Evolutionary conservation across 2,329 filamentous ascomycete genomes (phyloP).

Genomic region (Nigrospora sphaerica): DNA sequence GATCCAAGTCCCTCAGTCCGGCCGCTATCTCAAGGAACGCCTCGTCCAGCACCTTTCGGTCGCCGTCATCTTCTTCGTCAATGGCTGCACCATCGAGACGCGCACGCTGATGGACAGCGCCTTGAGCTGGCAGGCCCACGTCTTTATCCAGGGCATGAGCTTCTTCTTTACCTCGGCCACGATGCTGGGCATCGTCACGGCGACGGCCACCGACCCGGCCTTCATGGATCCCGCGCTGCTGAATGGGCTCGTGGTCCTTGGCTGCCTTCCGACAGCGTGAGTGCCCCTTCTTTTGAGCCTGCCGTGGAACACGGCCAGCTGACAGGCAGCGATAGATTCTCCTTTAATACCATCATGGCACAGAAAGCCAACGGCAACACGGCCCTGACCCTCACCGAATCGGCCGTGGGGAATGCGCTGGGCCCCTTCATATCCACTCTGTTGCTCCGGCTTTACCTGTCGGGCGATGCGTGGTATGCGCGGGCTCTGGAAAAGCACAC

Average conservation of each 20-base stretch:
- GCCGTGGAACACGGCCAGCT: no score
- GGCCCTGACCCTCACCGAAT: not conserved
- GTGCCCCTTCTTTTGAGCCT: not conserved
- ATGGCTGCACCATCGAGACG: not conserved
- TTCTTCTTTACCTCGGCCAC: not conserved
- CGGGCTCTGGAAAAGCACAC: not conserved
- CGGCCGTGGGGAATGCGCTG: not conserved
- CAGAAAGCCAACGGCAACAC: not conserved
- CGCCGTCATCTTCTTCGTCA: not conserved
- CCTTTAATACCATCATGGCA: not conserved
- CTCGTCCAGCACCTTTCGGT: not conserved
- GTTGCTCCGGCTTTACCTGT: not conserved
- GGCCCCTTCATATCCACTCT: not conserved
- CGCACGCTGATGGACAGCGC: not conserved
- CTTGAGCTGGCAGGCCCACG: not conserved
- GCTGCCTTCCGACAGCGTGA: not conserved
- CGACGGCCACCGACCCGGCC: not conserved
- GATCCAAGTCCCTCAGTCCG: not conserved
- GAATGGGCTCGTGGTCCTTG: not conserved
- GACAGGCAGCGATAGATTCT: not conserved
- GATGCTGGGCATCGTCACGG: not conserved
- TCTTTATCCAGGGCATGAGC: not conserved
- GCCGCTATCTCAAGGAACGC: not conserved
- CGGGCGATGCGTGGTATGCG: not conserved
- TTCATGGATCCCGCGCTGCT: not conserved